A percentile compares a stretch with the other conserved stretches of the same genome.
These are phyloP conservation scores for Hanseniaspora singularis DNA, from an alignment of 805 yeast genomes.

Conservation along the genomic window DNA sequence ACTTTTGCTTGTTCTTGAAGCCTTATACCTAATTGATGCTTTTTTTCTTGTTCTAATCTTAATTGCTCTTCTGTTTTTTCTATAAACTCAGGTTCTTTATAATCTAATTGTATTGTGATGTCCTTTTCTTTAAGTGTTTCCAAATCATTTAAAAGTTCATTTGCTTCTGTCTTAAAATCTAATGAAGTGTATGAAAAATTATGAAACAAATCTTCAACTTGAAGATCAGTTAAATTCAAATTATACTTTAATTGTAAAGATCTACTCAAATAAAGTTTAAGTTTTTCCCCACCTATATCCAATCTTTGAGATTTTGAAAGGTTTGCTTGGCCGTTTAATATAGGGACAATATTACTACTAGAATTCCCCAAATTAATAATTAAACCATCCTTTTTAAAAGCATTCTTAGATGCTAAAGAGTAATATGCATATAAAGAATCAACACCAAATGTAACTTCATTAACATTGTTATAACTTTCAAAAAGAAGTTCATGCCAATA, in stretches of 20 bases:
- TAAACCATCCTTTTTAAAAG: constrained; percentile 38
- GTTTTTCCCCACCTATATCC: constrained; percentile 81
- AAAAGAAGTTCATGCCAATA: constrained; percentile 72
- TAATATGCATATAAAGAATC: constrained; percentile 72
- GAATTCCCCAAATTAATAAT: constrained; percentile 77
- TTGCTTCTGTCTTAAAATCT: constrained; percentile 55
- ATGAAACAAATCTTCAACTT: constrained; percentile 55
- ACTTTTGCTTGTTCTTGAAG: constrained; percentile 88
- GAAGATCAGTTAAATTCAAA: constrained; percentile 61
- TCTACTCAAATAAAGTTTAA: constrained; percentile 50
- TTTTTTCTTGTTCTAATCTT: constrained; percentile 58
- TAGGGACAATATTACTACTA: constrained; percentile 72
- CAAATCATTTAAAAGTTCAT: constrained; percentile 40
- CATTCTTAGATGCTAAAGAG: constrained; percentile 38
- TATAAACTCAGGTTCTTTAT: constrained; percentile 48
- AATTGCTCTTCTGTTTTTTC: constrained; percentile 79
- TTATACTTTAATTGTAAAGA: constrained; percentile 77
- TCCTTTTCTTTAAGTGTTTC: constrained; percentile 58
- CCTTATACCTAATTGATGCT: constrained; percentile 74
- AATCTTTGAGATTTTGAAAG: constrained; percentile 63
- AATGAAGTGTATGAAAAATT: constrained; percentile 68
- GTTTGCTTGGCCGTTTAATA: constrained; percentile 54
- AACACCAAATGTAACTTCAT: constrained; percentile 67
- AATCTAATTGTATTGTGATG: constrained; percentile 71
- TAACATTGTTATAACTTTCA: constrained; percentile 60